These are phyloP conservation scores for Talaromyces sp. DNA, from an alignment of 2,329 filamentous ascomycete species.

Conservation along the genomic window DNA sequence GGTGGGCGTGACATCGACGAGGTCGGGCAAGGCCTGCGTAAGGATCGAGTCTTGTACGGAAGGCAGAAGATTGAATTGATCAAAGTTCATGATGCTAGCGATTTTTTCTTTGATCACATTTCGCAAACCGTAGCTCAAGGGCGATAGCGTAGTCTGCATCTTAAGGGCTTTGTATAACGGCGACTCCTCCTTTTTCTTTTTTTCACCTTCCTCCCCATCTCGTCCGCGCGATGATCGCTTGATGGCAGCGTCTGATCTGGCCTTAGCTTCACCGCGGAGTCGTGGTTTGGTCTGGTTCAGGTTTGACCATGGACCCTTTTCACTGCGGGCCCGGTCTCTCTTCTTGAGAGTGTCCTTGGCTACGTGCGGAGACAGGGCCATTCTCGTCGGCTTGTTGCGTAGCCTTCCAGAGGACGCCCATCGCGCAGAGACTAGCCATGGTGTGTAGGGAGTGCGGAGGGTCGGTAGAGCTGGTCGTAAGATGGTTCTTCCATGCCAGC, in stretches of 20 bases:
- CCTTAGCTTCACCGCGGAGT: constrained; percentile 40
- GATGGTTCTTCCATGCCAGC: constrained; percentile 26
- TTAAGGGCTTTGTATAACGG: constrained; percentile 76
- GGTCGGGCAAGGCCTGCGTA: constrained; percentile 68
- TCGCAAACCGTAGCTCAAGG: constrained; percentile 70
- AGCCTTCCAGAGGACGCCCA: constrained; percentile 30
- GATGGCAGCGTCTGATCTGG: constrained; percentile 40
- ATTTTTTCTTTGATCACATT: constrained; percentile 60
- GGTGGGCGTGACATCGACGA: constrained; percentile 75
- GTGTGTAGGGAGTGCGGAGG: constrained; percentile 12
- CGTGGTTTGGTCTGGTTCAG: constrained; percentile 56
- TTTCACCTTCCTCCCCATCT: constrained; percentile 35
- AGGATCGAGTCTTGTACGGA: constrained; percentile 66
- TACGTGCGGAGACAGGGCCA: constrained; percentile 35
- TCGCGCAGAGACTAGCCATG: constrained; percentile 29
- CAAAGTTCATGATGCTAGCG: constrained; percentile 70
- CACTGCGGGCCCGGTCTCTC: constrained; percentile 39
- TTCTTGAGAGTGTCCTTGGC: constrained; percentile 31
- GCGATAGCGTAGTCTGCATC: constrained; percentile 80
- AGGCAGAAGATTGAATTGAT: constrained; percentile 73
- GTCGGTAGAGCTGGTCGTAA: constrained; percentile 15
- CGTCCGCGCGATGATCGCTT: constrained; percentile 38
- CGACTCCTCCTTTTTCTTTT: constrained; percentile 49
- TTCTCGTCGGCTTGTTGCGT: constrained; percentile 36
- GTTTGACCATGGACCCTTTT: constrained; percentile 55